A percentile compares a stretch with the other conserved stretches of the same genome.
These are phyloP conservation scores for Funneliformis caledonium DNA, from an alignment of 371 early-diverging fungal species.

Conservation along the genomic window DNA sequence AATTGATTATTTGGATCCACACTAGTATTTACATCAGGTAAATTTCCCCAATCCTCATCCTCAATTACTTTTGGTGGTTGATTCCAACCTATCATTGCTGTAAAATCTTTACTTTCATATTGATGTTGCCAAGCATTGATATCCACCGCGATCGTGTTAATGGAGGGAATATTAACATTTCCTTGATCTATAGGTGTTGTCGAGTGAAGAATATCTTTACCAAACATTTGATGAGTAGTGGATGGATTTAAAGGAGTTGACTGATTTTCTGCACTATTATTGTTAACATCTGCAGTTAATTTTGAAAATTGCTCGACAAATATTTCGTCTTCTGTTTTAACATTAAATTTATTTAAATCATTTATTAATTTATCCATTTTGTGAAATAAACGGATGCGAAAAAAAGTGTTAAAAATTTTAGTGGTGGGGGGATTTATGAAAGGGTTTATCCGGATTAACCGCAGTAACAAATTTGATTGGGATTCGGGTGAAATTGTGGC, in stretches of 20 bases:
- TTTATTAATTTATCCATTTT: neutral
- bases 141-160: neutral
- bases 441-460: no score
- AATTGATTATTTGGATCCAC: neutral
- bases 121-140: no score
- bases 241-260: neutral
- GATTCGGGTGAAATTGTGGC: no score
- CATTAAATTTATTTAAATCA: neutral
- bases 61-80: neutral
- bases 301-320: neutral
- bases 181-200: neutral
- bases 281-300: neutral
- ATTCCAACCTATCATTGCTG: neutral
- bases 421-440: no score
- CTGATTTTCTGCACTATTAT: neutral
- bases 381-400: no score
- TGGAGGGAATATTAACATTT: neutral
- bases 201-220: neutral
- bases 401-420: no score
- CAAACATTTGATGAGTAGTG: neutral
- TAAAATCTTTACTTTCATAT: neutral
- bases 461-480: no score
- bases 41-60: neutral
- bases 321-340: neutral
- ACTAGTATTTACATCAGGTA: neutral